Conservation (phyloP, 2,329 filamentous ascomycete genomes). For the Aureobasidium mangrovei region DNA sequence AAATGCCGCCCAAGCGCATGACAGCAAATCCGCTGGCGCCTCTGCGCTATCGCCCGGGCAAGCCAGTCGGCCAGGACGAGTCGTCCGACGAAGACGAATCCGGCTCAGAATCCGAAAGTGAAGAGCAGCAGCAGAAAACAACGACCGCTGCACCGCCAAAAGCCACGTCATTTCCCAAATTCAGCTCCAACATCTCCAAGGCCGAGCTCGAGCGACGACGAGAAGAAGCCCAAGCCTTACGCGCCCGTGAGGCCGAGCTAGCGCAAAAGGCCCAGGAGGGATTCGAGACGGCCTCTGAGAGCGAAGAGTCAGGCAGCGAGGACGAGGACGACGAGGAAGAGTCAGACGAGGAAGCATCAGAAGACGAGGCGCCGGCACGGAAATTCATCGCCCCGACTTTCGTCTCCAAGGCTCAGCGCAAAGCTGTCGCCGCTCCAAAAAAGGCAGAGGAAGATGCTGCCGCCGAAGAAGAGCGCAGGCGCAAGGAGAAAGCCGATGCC, state of each 20-base stretch:
- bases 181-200: slow-evolving; percentile 35
- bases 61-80: slow-evolving; percentile 50
- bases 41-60: slow-evolving; percentile 77
- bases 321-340: slow-evolving; percentile 31
- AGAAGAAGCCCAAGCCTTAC: slow-evolving; percentile 18
- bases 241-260: slow-evolving; percentile 26
- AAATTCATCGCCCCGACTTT: slow-evolving; percentile 58
- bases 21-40: slow-evolving; percentile 81
- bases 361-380: slow-evolving; percentile 49
- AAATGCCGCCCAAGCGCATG: slow-evolving; percentile 72
- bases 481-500: slow-evolving; percentile 63
- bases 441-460: slow-evolving; percentile 27
- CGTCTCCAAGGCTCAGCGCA: slow-evolving; percentile 54
- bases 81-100: slow-evolving; percentile 28
- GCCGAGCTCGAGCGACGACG: slow-evolving; percentile 29
- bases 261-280: slow-evolving; percentile 44
- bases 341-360: slow-evolving; percentile 49
- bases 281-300: slow-evolving; percentile 49
- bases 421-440: slow-evolving; percentile 27
- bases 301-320: slow-evolving; percentile 30
- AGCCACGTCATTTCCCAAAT: slow-evolving; percentile 39
- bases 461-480: slow-evolving; percentile 46
- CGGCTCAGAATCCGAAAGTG: slow-evolving; percentile 41
- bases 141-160: slow-evolving; percentile 32
- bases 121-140: slow-evolving; percentile 30